Conservation (phyloP, 805 yeast species). For the Starmerella etchellsii region DNA sequence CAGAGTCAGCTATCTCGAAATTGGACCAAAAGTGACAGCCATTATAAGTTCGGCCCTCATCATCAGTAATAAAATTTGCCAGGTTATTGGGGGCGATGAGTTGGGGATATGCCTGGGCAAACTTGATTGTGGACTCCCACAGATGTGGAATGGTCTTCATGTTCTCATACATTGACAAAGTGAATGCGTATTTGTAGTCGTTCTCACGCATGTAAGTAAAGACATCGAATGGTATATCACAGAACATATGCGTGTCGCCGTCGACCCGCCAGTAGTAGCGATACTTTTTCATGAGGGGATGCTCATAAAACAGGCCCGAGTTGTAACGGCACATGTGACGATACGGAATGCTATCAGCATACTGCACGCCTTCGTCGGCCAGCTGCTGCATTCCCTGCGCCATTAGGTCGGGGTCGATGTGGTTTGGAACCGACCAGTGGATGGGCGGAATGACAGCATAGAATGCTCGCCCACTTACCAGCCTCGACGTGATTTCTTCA, state of each 20-base stretch:
- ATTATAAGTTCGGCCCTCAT: conserved; percentile 57
- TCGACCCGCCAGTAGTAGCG: conserved; percentile 98
- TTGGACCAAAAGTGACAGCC: conserved; percentile 87
- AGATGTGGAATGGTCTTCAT: conserved; percentile 73
- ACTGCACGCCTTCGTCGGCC: conserved; percentile 73
- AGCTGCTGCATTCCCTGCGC: conserved; percentile 55
- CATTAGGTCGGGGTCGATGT: conserved; percentile 33
- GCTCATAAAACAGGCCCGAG: conserved; percentile 72
- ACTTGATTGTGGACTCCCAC: conserved; percentile 43
- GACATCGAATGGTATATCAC: conserved; percentile 92
- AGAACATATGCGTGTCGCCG: conserved; percentile 79
- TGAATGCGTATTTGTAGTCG: conserved; percentile 74
- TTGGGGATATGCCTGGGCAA: conserved; percentile 36
- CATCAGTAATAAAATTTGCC: conserved; percentile 57
- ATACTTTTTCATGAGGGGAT: conserved; percentile 51
- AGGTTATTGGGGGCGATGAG: conserved; percentile 45
- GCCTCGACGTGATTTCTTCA: conserved; percentile 36
- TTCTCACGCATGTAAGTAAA: conserved; percentile 63
- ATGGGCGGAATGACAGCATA: conserved; percentile 52
- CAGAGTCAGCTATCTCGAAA: conserved; percentile 81
- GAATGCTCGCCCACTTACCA: conserved; percentile 49
- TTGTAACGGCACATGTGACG: conserved; percentile 92
- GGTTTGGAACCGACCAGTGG: conserved; percentile 61
- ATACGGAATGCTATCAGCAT: conserved; percentile 69
- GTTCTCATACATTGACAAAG: conserved; percentile 64